Evolutionary conservation across 2,329 filamentous ascomycete species (phyloP), one percentile per base, ranked within the genome.

Genomic region (Aschersonia sp.): DNA sequence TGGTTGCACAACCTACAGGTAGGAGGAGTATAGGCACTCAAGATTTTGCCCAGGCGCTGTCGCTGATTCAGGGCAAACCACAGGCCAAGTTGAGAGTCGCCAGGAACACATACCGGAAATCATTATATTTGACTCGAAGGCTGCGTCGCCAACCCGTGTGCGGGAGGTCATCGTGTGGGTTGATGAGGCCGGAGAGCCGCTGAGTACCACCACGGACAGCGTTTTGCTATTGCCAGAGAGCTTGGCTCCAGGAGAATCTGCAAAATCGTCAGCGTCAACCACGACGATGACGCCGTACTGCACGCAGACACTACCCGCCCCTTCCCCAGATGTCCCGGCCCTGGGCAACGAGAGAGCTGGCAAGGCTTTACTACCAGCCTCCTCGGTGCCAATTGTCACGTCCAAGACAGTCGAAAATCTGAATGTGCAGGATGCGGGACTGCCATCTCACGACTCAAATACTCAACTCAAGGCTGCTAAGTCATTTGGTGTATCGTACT

Each of bases 91-190:
- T 41, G n/a, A 42, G 9, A 9, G 40, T 20, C 29, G 31, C 38
- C 40, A 40, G 30, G 28, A 44, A 10, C 28, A 41, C 35, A 45
- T 28, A 29, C 30, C 31, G 48, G 58, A 51, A 48, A 56, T 62
- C 44, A 65, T 66, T 3, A 54, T 66, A n/a, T 63, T 63, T 4
- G 61, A 67, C 51, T 56, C 62, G 9, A 56, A 61, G 7, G 54
- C 67, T 44, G 61, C 65, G 43, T 58, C 58, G 32, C 60, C 68
- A 9, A 71, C 68, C 40, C 64, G 70, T 40, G 54, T 67, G 7
- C 66, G 70, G 5, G 65, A 73, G 50, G 66, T 74, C 45, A 69
- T 80, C 31, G 71, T 84, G 55, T 83, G 75, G 61, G 75, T 83
- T 44, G 71, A 85, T 56, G 63, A 74, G 53, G 59, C 72, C 49